phyloP scores from a whole-genome alignment of 1,139 yeast genomes.

The Pichia sp. region DNA sequence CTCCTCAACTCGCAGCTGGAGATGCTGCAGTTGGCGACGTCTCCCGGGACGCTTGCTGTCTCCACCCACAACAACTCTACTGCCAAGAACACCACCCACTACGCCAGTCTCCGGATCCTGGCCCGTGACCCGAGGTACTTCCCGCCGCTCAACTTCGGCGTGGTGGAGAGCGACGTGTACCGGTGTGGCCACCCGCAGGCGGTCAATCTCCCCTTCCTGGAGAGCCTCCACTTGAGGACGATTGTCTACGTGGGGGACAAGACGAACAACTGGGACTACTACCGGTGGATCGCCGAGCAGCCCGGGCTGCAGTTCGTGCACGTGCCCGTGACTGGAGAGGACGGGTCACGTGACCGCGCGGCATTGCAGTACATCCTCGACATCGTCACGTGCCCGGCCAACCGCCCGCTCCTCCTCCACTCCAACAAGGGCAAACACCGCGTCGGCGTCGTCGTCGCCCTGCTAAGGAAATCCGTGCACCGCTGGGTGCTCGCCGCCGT shows the following conservation, averaged over 20 bases:
- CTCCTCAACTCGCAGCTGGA: conserved; percentile 13
- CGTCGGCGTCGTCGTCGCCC: conserved; percentile 87
- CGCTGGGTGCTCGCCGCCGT: conserved; percentile 95
- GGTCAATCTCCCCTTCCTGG: conserved; percentile 74
- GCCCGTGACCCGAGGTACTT: conserved; percentile 44
- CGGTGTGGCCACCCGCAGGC: conserved; percentile 95
- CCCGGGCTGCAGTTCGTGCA: conserved; percentile 53
- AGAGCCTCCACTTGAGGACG: conserved; percentile 68
- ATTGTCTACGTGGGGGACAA: conserved; percentile 84
- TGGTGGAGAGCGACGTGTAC: conserved; percentile 84
- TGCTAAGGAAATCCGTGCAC: conserved; percentile 79
- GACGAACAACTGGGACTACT: conserved; percentile 58
- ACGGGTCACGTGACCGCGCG: conserved; percentile 39
- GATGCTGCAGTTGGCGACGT: conserved; percentile 3
- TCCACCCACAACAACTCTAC: neutral
- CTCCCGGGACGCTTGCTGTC: conserved; percentile 5
- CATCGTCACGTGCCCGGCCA: conserved; percentile 62
- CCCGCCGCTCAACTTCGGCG: conserved; percentile 89
- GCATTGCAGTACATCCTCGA: conserved; percentile 62
- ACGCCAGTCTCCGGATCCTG: conserved; percentile 31
- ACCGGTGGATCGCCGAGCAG: conserved; percentile 50
- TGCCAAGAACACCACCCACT: conserved; percentile 14
- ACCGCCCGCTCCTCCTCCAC: conserved; percentile 85
- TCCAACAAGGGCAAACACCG: conserved; percentile 96
- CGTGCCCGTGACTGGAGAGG: conserved; percentile 21